Evolutionary conservation across 2,329 filamentous ascomycete genomes (phyloP).

Genomic region (Phialophora tarda): DNA sequence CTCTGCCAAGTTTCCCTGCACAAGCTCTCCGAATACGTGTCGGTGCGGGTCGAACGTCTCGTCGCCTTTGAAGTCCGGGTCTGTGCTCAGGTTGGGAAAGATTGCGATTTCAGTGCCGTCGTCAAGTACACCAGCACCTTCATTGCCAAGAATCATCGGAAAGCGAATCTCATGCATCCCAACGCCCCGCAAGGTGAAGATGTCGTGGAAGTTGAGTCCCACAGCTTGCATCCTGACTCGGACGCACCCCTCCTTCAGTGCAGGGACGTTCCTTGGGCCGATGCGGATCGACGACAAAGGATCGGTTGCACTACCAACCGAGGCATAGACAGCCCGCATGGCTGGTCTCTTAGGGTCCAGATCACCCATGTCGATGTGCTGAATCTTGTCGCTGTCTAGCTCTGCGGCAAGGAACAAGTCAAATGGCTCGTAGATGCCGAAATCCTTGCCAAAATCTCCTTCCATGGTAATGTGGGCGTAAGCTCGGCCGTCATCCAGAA

Average conservation of each 20-base stretch:
- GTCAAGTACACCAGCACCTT: conserved; percentile 31
- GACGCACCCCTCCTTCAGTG: conserved; percentile 26
- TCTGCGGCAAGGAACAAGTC: conserved; percentile 27
- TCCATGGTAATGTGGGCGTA: conserved; percentile 30
- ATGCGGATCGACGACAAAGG: conserved; percentile 30
- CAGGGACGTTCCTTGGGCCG: conserved; percentile 15
- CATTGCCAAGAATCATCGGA: conserved; percentile 33
- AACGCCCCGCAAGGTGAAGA: conserved; percentile 31
- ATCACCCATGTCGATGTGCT: conserved; percentile 29
- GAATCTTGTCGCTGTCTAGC: conserved; percentile 23
- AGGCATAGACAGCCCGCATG: conserved; percentile 30
- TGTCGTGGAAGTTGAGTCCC: conserved; percentile 32
- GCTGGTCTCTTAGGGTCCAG: conserved; percentile 22
- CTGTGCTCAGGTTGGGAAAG: conserved; percentile 25
- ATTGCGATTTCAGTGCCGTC: conserved; percentile 31
- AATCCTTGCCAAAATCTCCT: conserved; percentile 28
- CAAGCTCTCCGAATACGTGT: conserved; percentile 29
- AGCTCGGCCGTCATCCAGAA: conserved; percentile 17
- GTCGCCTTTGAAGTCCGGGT: conserved; percentile 32
- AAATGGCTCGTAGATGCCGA: conserved; percentile 31
- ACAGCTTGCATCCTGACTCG: conserved; percentile 32
- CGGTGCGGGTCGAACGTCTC: conserved; percentile 31
- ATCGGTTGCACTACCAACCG: conserved; percentile 19
- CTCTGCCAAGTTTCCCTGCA: conserved; percentile 31
- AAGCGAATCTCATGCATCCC: conserved; percentile 28